A percentile compares a stretch with the other conserved stretches of the same genome.
Evolutionary conservation across 352 stramenopile species (phyloP).

Genomic region (Globisporangium viniferum): DNA sequence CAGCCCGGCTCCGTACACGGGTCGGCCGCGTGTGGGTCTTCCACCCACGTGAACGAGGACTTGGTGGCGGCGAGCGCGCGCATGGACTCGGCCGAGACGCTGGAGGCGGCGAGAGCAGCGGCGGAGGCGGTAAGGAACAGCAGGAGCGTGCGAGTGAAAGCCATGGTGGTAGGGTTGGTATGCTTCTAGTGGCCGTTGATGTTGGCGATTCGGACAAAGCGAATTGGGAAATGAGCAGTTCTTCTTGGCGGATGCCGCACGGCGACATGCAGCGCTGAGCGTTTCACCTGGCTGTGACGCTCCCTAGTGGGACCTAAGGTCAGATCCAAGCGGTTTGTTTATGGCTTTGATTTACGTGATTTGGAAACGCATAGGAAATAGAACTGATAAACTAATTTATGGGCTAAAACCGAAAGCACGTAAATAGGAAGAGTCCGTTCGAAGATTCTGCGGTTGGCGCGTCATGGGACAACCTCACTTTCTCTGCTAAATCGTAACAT

Average conservation of each 20-base stretch:
- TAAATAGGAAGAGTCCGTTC: neutral
- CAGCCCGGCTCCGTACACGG: slow-evolving; percentile 32
- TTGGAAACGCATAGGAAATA: neutral
- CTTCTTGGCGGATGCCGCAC: neutral
- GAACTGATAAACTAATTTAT: neutral
- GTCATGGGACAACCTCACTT: slow-evolving; percentile 6
- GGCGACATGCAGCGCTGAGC: neutral
- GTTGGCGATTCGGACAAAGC: slow-evolving; percentile 7
- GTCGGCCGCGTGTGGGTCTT: slow-evolving; percentile 38
- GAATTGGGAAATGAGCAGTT: slow-evolving; percentile 16
- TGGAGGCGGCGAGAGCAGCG: neutral
- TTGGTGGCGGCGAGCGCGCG: slow-evolving; percentile 6
- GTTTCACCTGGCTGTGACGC: neutral
- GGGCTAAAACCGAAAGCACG: neutral
- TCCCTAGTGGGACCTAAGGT: neutral
- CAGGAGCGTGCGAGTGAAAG: neutral
- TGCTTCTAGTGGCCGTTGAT: neutral
- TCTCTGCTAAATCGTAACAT: neutral
- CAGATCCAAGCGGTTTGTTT: neutral
- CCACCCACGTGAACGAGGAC: slow-evolving; percentile 37
- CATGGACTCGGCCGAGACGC: slow-evolving; percentile 10
- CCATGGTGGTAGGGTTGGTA: neutral
- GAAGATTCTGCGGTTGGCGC: slow-evolving; percentile 3
- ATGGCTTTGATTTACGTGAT: neutral
- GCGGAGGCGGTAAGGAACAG: neutral